These are phyloP conservation scores for Penicillium parvum DNA, from an alignment of 495 filamentous ascomycete genomes.

Conservation along the genomic window DNA sequence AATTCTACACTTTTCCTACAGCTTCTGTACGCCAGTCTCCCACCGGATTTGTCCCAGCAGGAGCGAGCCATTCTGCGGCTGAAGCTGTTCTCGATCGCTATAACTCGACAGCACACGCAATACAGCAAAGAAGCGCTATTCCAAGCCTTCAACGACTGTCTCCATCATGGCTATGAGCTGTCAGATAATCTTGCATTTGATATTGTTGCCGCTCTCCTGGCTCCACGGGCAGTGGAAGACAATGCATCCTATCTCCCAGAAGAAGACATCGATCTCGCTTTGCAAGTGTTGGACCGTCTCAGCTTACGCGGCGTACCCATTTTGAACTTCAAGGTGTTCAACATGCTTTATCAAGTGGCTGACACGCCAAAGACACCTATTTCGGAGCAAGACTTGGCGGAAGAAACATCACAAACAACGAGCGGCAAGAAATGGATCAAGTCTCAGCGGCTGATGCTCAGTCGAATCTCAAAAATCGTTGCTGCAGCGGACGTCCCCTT, in stretches of 20 bases:
- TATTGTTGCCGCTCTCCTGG: slow-evolving; percentile 36
- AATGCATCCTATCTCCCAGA: slow-evolving; percentile 14
- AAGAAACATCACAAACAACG: neutral
- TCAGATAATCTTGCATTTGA: slow-evolving; percentile 32
- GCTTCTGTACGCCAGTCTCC: slow-evolving; percentile 35
- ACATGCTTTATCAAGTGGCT: slow-evolving; percentile 36
- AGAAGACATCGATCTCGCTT: slow-evolving; percentile 32
- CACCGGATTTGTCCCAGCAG: slow-evolving; percentile 26
- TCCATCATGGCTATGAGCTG: slow-evolving; percentile 30
- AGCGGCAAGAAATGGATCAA: slow-evolving; percentile 5
- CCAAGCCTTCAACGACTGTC: slow-evolving; percentile 27
- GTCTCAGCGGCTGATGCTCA: slow-evolving; percentile 15
- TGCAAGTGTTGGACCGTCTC: slow-evolving; percentile 46
- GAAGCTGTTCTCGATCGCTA: slow-evolving; percentile 35
- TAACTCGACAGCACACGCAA: slow-evolving; percentile 32
- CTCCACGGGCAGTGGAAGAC: slow-evolving; percentile 10
- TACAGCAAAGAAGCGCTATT: slow-evolving; percentile 35
- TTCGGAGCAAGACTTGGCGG: neutral
- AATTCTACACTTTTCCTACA: slow-evolving; percentile 47
- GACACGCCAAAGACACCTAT: slow-evolving; percentile 13
- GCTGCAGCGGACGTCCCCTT: slow-evolving; percentile 39
- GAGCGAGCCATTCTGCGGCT: slow-evolving; percentile 28
- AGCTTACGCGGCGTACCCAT: slow-evolving; percentile 39
- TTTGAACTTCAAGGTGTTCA: slow-evolving; percentile 41
- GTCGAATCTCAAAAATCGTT: slow-evolving; percentile 28